These are phyloP conservation scores for Leccinum aurantiacum DNA, from an alignment of 768 basidiomycete species.

Conservation along the genomic window DNA sequence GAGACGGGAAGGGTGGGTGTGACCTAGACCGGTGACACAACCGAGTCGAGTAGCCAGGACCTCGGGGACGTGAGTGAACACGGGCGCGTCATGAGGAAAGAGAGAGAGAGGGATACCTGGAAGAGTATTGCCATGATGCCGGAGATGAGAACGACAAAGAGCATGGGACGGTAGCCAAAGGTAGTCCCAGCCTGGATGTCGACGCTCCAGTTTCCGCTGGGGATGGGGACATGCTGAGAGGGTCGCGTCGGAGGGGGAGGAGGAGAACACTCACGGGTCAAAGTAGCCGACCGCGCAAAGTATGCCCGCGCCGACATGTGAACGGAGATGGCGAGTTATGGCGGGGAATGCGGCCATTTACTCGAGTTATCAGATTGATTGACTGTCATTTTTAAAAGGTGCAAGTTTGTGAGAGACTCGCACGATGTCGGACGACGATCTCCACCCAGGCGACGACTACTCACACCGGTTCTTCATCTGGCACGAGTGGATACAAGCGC, in stretches of 20 bases:
- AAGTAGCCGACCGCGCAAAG: constrained; percentile 39
- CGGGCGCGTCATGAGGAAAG: background rate
- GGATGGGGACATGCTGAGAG: background rate
- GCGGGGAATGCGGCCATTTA: background rate
- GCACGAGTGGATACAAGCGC: constrained; percentile 89
- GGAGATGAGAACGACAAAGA: constrained; percentile 47
- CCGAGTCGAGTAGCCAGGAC: constrained; percentile 46
- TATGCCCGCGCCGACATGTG: constrained; percentile 42
- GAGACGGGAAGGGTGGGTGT: background rate
- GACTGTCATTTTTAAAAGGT: background rate
- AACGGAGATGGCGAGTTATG: constrained; percentile 32
- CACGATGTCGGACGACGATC: constrained; percentile 52
- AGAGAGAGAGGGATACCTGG: constrained; percentile 27
- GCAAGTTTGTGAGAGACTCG: background rate
- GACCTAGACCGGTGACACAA: constrained; percentile 29
- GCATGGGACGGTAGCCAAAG: constrained; percentile 45
- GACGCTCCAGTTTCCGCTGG: constrained; percentile 44
- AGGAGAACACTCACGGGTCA: constrained; percentile 25
- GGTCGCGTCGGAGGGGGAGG: background rate
- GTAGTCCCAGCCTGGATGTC: constrained; percentile 42
- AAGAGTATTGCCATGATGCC: constrained; percentile 45
- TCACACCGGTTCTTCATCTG: constrained; percentile 84
- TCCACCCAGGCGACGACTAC: constrained; percentile 81
- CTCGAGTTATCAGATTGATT: background rate
- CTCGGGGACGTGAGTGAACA: constrained; percentile 4